Evolutionary conservation across 106 monocot species (phyloP).

Genomic region (Phalaenopsis equestris): DNA sequence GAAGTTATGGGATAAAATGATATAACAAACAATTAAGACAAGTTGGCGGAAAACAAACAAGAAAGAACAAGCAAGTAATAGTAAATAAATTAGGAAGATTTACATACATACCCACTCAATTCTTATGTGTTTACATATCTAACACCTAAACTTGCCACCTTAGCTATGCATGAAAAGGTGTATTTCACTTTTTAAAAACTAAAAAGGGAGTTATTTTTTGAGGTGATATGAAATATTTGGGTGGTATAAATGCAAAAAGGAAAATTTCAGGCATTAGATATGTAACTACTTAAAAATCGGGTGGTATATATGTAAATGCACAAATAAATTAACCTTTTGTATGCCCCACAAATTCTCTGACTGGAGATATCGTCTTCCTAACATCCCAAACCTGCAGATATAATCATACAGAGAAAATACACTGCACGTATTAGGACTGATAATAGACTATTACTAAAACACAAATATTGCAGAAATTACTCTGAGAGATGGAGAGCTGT

Average conservation of each 20-base stretch:
- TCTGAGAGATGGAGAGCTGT: slow-evolving; percentile 67
- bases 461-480: slow-evolving; percentile 24
- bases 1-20: not conserved
- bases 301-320: too few relatives aligned
- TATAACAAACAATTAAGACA: not conserved
- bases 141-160: too few relatives aligned
- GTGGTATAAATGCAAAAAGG: too few relatives aligned
- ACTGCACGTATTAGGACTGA: not conserved
- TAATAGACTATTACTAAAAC: not conserved
- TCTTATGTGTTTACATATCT: too few relatives aligned
- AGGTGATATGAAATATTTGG: too few relatives aligned
- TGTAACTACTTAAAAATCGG: too few relatives aligned
- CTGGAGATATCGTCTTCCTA: slow-evolving; percentile 86
- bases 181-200: too few relatives aligned
- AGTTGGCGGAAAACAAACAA: not conserved
- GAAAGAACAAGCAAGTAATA: not conserved
- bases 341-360: slow-evolving; percentile 89
- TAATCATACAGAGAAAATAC: not conserved
- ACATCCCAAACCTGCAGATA: slow-evolving; percentile 88
- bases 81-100: not conserved
- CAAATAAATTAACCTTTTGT: slow-evolving; percentile 53
- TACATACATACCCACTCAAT: too few relatives aligned
- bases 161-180: too few relatives aligned
- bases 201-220: too few relatives aligned
- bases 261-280: too few relatives aligned